A percentile compares a stretch with the other conserved stretches of the same genome.
Evolutionary conservation across 163 green algal species (phyloP).

Genomic region (Scenedesmus sp.): DNA sequence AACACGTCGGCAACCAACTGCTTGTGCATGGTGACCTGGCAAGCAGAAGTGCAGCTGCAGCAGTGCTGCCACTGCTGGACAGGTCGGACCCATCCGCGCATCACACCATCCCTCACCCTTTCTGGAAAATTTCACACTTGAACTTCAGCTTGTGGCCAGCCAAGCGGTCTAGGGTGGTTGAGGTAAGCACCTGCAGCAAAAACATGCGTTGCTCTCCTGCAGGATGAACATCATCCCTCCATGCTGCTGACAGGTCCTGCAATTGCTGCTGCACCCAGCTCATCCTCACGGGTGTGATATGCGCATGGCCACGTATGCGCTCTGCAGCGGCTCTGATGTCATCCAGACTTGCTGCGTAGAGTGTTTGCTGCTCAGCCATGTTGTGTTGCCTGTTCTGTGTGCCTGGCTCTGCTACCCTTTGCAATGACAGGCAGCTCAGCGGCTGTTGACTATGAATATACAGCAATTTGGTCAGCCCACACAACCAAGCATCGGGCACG

Average conservation of each 20-base stretch:
- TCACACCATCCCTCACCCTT: slow-evolving; percentile 50
- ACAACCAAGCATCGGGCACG: neutral
- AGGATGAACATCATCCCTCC: neutral
- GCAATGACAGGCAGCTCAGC: neutral
- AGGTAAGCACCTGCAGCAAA: slow-evolving; percentile 67
- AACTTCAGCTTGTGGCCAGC: slow-evolving; percentile 70
- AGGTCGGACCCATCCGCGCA: neutral
- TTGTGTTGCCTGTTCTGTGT: neutral
- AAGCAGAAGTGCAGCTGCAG: neutral
- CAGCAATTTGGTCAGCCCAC: neutral
- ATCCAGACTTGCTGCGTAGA: slow-evolving; percentile 51
- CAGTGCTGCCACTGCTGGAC: neutral
- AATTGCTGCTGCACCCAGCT: neutral
- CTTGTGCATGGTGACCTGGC: neutral
- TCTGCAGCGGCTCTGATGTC: slow-evolving; percentile 54
- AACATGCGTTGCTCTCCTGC: neutral
- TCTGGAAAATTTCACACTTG: slow-evolving; percentile 86
- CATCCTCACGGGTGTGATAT: slow-evolving; percentile 61
- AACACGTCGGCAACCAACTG: no score
- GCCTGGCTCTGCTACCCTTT: neutral
- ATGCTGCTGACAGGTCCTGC: neutral
- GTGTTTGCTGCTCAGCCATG: neutral
- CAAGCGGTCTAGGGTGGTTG: slow-evolving; percentile 62
- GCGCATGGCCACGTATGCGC: slow-evolving; percentile 53
- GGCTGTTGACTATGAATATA: neutral